Percentiles rank a stretch among this genome's conserved stretches.
Conservation (phyloP, 2,329 filamentous ascomycete genomes). For the Trichophyton equinum region DNA sequence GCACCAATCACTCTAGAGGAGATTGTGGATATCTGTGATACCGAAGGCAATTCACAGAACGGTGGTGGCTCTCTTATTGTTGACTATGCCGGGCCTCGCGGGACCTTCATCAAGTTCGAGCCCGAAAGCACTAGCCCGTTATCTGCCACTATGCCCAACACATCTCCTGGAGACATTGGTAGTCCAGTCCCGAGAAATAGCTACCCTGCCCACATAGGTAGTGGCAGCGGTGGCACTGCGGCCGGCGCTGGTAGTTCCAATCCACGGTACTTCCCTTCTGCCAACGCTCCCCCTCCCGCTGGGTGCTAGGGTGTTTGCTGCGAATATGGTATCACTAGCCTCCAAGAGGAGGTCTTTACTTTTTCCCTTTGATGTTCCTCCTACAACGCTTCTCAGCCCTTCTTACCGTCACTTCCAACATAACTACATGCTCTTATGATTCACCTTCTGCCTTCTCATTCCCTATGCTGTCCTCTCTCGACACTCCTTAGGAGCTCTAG, state of each 20-base stretch:
- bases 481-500: background rate
- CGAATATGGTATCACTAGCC: conserved; percentile 5
- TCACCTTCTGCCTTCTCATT: background rate
- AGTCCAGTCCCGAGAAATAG: conserved; percentile 46
- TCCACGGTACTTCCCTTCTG: conserved; percentile 23
- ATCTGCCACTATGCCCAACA: conserved; percentile 31
- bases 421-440: background rate
- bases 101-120: conserved; percentile 38
- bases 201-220: conserved; percentile 26
- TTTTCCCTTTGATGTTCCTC: background rate
- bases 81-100: conserved; percentile 37
- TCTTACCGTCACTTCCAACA: conserved; percentile 5
- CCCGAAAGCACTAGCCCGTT: conserved; percentile 38
- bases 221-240: conserved; percentile 17
- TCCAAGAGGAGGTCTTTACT: background rate
- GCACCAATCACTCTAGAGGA: conserved; percentile 49
- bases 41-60: conserved; percentile 72
- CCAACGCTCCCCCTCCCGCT: conserved; percentile 22
- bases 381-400: background rate
- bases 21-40: conserved; percentile 75
- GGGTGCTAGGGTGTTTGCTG: conserved; percentile 23
- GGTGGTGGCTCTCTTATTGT: conserved; percentile 81
- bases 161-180: conserved; percentile 54
- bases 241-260: conserved; percentile 15
- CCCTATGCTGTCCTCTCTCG: background rate